Conservation (phyloP, 2,329 filamentous ascomycete species). For the Paracamarosporium sp. region DNA sequence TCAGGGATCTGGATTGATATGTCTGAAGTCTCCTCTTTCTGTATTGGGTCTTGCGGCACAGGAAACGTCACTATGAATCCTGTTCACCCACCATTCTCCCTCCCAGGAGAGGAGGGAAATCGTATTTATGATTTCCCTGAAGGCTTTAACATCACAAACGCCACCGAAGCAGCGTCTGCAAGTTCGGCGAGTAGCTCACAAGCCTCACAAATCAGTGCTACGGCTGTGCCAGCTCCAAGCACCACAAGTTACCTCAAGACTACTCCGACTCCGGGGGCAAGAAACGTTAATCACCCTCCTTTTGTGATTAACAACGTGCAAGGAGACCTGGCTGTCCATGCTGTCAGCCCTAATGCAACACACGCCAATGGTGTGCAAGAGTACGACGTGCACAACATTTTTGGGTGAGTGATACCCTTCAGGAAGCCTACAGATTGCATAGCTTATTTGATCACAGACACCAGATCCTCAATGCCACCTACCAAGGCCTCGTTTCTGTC, state of each 20-base stretch:
- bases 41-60: slow-evolving; percentile 74
- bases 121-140: slow-evolving; percentile 70
- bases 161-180: slow-evolving; percentile 69
- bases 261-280: slow-evolving; percentile 66
- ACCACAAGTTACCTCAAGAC: slow-evolving; percentile 61
- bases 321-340: slow-evolving; percentile 75
- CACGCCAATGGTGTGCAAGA: slow-evolving; percentile 75
- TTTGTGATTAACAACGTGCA: slow-evolving; percentile 78
- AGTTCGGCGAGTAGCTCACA: slow-evolving; percentile 60
- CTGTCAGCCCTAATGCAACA: slow-evolving; percentile 78
- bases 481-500: slow-evolving; percentile 70
- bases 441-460: slow-evolving; percentile 56
- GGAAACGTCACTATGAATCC: slow-evolving; percentile 71
- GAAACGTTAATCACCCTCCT: slow-evolving; percentile 75
- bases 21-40: slow-evolving; percentile 69
- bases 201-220: slow-evolving; percentile 48
- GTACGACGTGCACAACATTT: slow-evolving; percentile 86
- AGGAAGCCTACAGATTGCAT: neutral
- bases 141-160: slow-evolving; percentile 72
- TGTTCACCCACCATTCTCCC: slow-evolving; percentile 68
- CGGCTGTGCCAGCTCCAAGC: slow-evolving; percentile 25
- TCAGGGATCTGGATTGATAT: slow-evolving; percentile 68
- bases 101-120: slow-evolving; percentile 70
- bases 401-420: slow-evolving; percentile 22
- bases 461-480: slow-evolving; percentile 78